A percentile compares a stretch with the other conserved stretches of the same genome.
Evolutionary conservation across 2,329 filamentous ascomycete species (phyloP).

Genomic region (Colletotrichum noveboracense): DNA sequence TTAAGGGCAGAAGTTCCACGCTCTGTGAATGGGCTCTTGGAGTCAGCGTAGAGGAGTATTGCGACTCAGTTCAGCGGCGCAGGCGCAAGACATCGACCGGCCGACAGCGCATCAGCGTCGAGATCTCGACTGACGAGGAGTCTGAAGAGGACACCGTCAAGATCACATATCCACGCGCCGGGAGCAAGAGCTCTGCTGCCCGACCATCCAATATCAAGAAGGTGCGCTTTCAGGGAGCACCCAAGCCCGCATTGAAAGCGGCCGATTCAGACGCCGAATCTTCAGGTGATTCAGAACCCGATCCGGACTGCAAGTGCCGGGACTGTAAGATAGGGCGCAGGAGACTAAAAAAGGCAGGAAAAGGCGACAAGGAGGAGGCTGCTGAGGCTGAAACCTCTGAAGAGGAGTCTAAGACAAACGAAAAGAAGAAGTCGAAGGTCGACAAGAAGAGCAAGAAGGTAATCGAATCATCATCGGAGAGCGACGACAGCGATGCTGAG

Average conservation of each 20-base stretch:
- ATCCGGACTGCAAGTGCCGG: neutral
- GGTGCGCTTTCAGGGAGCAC: constrained; percentile 46
- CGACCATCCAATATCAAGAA: constrained; percentile 38
- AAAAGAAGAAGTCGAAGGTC: constrained; percentile 9
- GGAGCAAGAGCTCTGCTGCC: constrained; percentile 3
- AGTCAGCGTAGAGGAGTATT: constrained; percentile 34
- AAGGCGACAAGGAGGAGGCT: neutral
- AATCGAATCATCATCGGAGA: constrained; percentile 8
- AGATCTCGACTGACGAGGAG: constrained; percentile 57
- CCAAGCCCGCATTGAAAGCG: constrained; percentile 44
- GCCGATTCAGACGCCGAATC: constrained; percentile 19
- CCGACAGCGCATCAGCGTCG: constrained; percentile 33
- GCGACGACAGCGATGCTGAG: constrained; percentile 25
- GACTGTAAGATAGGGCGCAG: neutral
- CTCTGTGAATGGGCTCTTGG: constrained; percentile 48
- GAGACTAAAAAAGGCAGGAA: constrained; percentile 2
- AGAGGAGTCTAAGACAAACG: neutral
- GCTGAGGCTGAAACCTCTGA: constrained; percentile 12
- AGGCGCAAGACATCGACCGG: constrained; percentile 23
- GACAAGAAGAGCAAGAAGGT: constrained; percentile 22
- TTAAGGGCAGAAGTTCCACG: constrained; percentile 15
- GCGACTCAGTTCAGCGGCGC: constrained; percentile 21
- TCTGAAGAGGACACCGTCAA: constrained; percentile 52
- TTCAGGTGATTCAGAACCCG: neutral
- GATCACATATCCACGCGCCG: constrained; percentile 52